Conservation (phyloP, 495 filamentous ascomycete species). For the Xylaria castorea region DNA sequence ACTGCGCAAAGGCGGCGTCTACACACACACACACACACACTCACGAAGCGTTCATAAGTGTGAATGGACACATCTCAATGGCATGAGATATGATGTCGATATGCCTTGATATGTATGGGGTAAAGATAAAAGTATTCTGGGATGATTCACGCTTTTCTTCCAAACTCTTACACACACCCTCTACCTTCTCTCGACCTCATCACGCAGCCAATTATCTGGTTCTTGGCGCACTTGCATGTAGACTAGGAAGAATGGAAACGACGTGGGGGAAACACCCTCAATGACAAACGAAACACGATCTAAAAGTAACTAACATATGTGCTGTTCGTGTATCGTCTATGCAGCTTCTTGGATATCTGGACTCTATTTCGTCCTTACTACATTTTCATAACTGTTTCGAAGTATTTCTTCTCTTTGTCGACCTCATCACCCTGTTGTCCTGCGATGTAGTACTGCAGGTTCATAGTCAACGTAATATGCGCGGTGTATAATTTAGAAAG, state of each 20-base stretch:
- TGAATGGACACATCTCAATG: slow-evolving; percentile 40
- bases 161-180: slow-evolving; percentile 40
- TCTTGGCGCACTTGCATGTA: slow-evolving; percentile 54
- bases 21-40: slow-evolving; percentile 23
- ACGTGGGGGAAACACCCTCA: slow-evolving; percentile 32
- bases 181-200: slow-evolving; percentile 36
- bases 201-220: slow-evolving; percentile 40
- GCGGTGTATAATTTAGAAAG: neutral
- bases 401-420: neutral
- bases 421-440: neutral
- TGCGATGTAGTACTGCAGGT: neutral
- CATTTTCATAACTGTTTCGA: neutral
- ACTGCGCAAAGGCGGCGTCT: slow-evolving; percentile 33
- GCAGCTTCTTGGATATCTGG: neutral
- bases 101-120: slow-evolving; percentile 35
- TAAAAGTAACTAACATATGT: slow-evolving; percentile 14
- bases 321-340: neutral
- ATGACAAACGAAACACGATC: slow-evolving; percentile 32
- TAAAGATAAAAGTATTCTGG: slow-evolving; percentile 44
- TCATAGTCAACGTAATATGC: neutral
- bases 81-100: slow-evolving; percentile 39
- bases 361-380: neutral
- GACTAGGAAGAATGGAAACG: slow-evolving; percentile 48
- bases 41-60: slow-evolving; percentile 30
- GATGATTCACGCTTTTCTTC: slow-evolving; percentile 46